Conservation (phyloP, 2,329 filamentous ascomycete species). For the Volutella citrinella region DNA sequence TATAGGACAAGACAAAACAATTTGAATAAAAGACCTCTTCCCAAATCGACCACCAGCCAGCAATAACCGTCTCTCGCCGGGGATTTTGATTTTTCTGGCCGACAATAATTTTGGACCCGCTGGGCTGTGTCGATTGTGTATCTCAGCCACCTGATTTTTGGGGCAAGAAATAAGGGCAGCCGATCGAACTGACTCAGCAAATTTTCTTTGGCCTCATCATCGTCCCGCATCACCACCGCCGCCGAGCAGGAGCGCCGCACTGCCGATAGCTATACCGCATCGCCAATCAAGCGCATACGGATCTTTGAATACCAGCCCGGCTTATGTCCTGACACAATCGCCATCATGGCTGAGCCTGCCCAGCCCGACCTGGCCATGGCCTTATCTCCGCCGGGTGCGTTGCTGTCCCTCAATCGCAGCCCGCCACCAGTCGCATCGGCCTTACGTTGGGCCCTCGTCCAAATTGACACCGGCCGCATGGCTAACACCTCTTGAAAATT, state of each 20-base stretch:
- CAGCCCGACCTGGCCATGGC: slow-evolving; percentile 33
- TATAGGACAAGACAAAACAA: too few species aligned
- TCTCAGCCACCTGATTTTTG: slow-evolving; percentile 33
- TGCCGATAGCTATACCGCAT: too few species aligned
- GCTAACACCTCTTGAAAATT: slow-evolving; percentile 19
- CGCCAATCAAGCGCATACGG: too few species aligned
- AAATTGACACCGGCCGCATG: too few species aligned
- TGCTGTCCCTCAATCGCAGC: slow-evolving; percentile 9
- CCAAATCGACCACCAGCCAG: too few species aligned
- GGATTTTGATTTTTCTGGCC: slow-evolving; percentile 18
- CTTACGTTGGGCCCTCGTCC: too few species aligned
- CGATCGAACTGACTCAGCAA: slow-evolving; percentile 38
- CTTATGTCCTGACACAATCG: slow-evolving; percentile 27
- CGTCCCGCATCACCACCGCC: slow-evolving; percentile 23
- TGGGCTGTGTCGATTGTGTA: slow-evolving; percentile 36
- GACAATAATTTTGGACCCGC: slow-evolving; percentile 18
- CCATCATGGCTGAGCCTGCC: slow-evolving; percentile 41
- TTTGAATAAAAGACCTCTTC: too few species aligned
- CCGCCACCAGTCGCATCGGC: slow-evolving; percentile 8
- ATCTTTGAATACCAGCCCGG: too few species aligned
- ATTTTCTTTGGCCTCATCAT: slow-evolving; percentile 37
- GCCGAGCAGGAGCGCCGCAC: slow-evolving; percentile 16
- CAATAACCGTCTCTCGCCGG: neutral
- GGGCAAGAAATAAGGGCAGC: slow-evolving; percentile 41
- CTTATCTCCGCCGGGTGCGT: slow-evolving; percentile 35